Conservation (phyloP, 2,329 filamentous ascomycete species). For the Beauveria sp. region DNA sequence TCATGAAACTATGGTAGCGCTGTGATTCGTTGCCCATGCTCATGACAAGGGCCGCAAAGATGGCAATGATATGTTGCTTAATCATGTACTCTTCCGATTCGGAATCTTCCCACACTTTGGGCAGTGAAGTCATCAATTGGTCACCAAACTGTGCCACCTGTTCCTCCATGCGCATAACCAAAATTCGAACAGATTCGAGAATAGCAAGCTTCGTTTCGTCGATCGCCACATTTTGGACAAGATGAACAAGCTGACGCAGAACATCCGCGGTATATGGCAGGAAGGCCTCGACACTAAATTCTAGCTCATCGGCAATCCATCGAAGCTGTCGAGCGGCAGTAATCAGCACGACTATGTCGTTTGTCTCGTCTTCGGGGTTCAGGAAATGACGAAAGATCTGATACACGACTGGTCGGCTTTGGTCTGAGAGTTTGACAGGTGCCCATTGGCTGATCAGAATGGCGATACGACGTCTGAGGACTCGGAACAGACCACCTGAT, state of each 20-base stretch:
- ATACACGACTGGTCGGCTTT: constrained; percentile 68
- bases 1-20: constrained; percentile 69
- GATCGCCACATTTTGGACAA: constrained; percentile 73
- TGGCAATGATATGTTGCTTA: constrained; percentile 85
- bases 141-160: constrained; percentile 64
- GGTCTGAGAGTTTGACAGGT: constrained; percentile 61
- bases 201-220: constrained; percentile 88
- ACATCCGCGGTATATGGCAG: constrained; percentile 68
- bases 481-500: constrained; percentile 56
- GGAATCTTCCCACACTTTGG: constrained; percentile 75
- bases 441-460: constrained; percentile 90
- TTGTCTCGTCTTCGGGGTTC: constrained; percentile 65
- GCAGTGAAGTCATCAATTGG: constrained; percentile 72
- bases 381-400: constrained; percentile 85
- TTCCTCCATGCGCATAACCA: constrained; percentile 75
- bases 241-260: constrained; percentile 62
- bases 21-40: constrained; percentile 74
- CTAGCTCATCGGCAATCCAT: constrained; percentile 74
- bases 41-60: constrained; percentile 76
- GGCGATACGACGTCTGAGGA: constrained; percentile 78
- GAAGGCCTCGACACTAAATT: constrained; percentile 68
- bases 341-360: constrained; percentile 86
- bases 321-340: constrained; percentile 83
- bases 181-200: constrained; percentile 73
- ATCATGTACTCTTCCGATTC: constrained; percentile 78